phyloP scores from a whole-genome alignment of 2,329 filamentous ascomycete species.

The Neoascochyta sp. region DNA sequence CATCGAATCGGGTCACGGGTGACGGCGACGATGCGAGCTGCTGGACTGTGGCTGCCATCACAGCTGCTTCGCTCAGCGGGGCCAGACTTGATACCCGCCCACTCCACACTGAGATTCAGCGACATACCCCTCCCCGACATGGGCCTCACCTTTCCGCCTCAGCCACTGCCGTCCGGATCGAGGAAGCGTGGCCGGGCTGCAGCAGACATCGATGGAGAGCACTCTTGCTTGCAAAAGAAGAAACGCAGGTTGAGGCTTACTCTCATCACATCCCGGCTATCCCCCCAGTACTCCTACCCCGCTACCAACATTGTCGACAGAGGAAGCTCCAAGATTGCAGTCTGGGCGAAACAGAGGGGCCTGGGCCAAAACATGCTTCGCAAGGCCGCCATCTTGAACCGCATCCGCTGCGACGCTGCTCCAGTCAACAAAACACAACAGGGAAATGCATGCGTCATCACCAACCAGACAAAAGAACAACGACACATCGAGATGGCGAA shows the following conservation, averaged over 20 bases:
- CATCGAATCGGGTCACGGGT: slow-evolving; percentile 29
- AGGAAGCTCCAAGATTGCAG: slow-evolving; percentile 49
- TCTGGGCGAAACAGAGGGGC: slow-evolving; percentile 48
- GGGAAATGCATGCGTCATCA: slow-evolving; percentile 14
- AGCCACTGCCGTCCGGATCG: slow-evolving; percentile 14
- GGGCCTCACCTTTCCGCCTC: slow-evolving; percentile 36
- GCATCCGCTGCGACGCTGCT: slow-evolving; percentile 47
- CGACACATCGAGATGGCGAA: slow-evolving; percentile 31
- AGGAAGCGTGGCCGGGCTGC: slow-evolving; percentile 52
- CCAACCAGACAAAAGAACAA: slow-evolving; percentile 32
- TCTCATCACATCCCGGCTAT: slow-evolving; percentile 67
- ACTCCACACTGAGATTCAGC: slow-evolving; percentile 34
- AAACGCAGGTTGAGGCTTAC: slow-evolving; percentile 61
- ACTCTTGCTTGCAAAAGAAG: slow-evolving; percentile 55
- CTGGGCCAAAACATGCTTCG: slow-evolving; percentile 54
- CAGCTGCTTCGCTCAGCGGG: too few species aligned
- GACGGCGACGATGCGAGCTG: slow-evolving; percentile 19
- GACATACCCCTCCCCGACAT: slow-evolving; percentile 23
- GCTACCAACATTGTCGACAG: slow-evolving; percentile 67
- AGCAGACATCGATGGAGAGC: slow-evolving; percentile 56
- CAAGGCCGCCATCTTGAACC: slow-evolving; percentile 64
- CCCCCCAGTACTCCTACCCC: slow-evolving; percentile 64
- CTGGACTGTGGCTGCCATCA: not conserved
- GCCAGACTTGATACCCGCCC: slow-evolving; percentile 5
- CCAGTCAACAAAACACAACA: slow-evolving; percentile 16